Percentiles rank a stretch among this genome's conserved stretches.
These are phyloP conservation scores for Trichosanthes cucumerina DNA, from an alignment of 306 rosid genomes.

Conservation along the genomic window DNA sequence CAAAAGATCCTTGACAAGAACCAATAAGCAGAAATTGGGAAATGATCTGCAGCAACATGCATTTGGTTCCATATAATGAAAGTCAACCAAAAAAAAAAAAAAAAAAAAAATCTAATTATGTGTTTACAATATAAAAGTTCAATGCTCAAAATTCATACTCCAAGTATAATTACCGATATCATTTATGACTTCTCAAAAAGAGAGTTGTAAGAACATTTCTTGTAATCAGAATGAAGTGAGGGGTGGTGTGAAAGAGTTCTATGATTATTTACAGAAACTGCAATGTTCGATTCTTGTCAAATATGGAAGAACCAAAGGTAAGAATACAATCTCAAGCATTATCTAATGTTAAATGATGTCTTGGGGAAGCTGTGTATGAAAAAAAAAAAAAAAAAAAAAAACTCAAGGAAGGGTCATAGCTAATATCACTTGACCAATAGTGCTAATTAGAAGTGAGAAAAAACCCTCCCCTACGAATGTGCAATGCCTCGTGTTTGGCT, in stretches of 20 bases:
- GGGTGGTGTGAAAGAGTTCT: neutral
- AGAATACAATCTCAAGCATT: neutral
- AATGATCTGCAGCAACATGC: constrained; percentile 14
- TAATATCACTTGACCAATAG: neutral
- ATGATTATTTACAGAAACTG: neutral
- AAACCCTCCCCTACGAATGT: neutral
- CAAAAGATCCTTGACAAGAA: constrained; percentile 19
- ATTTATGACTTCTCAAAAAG: neutral
- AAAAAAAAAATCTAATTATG: neutral
- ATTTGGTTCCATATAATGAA: neutral
- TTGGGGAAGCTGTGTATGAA: neutral
- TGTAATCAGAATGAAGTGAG: neutral
- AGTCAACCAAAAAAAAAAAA: neutral
- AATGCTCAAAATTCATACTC: neutral
- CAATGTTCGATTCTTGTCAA: neutral
- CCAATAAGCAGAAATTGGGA: constrained; percentile 2
- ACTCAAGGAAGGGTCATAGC: neutral
- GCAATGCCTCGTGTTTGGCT: neutral
- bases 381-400: neutral
- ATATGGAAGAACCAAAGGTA: neutral
- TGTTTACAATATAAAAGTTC: neutral
- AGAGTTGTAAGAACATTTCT: neutral
- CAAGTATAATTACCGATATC: neutral
- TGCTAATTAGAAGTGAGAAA: neutral
- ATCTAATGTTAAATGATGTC: neutral